These are phyloP conservation scores for Kickxella alabastrina DNA, from an alignment of 192 early-diverging fungal genomes.

Conservation along the genomic window DNA sequence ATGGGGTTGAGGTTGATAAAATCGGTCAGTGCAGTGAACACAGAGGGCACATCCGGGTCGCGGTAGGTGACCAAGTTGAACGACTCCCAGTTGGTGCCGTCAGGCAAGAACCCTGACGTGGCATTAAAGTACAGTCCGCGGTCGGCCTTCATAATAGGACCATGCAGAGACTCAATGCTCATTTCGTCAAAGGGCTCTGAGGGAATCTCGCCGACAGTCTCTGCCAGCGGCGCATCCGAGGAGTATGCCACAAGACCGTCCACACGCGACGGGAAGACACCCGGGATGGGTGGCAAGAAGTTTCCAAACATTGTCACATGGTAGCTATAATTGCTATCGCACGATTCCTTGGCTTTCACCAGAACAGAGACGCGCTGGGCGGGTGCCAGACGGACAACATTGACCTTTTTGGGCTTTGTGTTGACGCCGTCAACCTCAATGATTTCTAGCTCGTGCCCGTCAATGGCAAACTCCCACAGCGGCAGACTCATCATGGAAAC, in stretches of 20 bases:
- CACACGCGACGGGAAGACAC: constrained; percentile 49
- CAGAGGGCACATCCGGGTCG: constrained; percentile 57
- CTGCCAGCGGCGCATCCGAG: not conserved
- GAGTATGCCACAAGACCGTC: constrained; percentile 55
- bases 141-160: constrained; percentile 50
- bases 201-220: constrained; percentile 5
- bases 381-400: constrained; percentile 56
- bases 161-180: constrained; percentile 53
- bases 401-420: constrained; percentile 55
- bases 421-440: constrained; percentile 77
- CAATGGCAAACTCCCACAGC: constrained; percentile 69
- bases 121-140: constrained; percentile 55
- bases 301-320: constrained; percentile 66
- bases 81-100: constrained; percentile 64
- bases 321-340: constrained; percentile 61
- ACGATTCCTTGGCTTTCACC: constrained; percentile 60
- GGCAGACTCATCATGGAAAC: constrained; percentile 72
- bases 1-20: constrained; percentile 48
- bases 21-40: constrained; percentile 63
- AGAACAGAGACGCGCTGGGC: constrained; percentile 80
- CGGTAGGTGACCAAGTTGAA: constrained; percentile 69
- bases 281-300: constrained; percentile 62
- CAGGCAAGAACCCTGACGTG: constrained; percentile 54
- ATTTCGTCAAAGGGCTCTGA: constrained; percentile 43
- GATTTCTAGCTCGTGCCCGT: constrained; percentile 69